Base-by-base conservation (phyloP, 441 rosid genomes). In the Macaranga tanarius region DNA sequence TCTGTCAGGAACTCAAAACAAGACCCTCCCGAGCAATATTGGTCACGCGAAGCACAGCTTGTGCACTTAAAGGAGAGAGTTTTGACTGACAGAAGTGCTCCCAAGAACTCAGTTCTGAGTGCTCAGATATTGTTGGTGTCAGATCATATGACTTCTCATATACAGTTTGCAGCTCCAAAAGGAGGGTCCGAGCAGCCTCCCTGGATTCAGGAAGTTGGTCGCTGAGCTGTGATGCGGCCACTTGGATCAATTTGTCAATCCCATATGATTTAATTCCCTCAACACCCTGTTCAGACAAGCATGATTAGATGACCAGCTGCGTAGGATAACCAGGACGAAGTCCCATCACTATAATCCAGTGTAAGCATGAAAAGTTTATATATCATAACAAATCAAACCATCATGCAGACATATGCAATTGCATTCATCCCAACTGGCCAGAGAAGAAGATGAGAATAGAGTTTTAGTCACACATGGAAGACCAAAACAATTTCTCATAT, bases 151-250 rank as follows among this genome's bases (percentile, higher is more conserved):
- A 86, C 75, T 88, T 88, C 80, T 86, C 88, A 40, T 86, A 88
- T 11, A 84, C 93, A 52, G 81, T 80, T 81, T 93, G 94, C 79
- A 93, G 86, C 79, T 91, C 96, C 76, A 89, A 75, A 12, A 93
- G 91, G 78, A 90, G 95, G 17, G 90, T 71, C 48, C 99, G 83
- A 71, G 99, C 99, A 80, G 99, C 99, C 79, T 94, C 99, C 65
- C 97, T 87, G 20, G 99, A 90, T 78, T 87, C 97, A 25, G 97
- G 99, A 78, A 94, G 95, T 77, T 90, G 91, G 82, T 92, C 99
- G 34, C 90, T 89, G 42, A 94, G 95, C 77, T 90, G 97, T 58
- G 93, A 87, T 15, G 97, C 93, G 38, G 97, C 97, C 45, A 88
- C 85, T 80, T 88, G 90, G 66, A 92, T 82, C 86, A 94, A 77